Evolutionary conservation across 257 asterid genomes (phyloP), one percentile per base, ranked within the genome.

Genomic region (Catharanthus roseus): DNA sequence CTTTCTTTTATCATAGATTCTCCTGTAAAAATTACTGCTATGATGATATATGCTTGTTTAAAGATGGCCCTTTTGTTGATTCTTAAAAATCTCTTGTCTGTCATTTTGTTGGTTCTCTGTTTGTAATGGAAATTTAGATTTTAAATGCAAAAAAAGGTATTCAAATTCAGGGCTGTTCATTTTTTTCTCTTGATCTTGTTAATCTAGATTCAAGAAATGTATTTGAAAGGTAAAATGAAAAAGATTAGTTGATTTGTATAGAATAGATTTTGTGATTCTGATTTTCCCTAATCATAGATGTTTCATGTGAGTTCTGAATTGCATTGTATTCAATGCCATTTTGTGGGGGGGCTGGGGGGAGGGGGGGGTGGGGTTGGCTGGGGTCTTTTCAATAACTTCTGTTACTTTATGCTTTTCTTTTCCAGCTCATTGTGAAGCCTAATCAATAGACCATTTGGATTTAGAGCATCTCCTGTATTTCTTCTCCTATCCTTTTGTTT

Each of bases 1-100:
- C 19, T 54, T 54, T 24, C 19, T 11, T n/a, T 56, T 67, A 55
- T 44, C 4, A 31, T 45, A 57, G 67, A 74, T 74, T 67, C 68
- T 12, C 51, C 42, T 21, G 34, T 29, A 54, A 0, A 26, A 11
- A 10, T 62, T 68, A 29, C 33, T 67, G 60, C 3, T 47, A 1
- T n/a, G 3, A 23, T 15, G 21, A 8, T 65, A 21, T 5, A 11
- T 21, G 16, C 24, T 38, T 61, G 45, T 34, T 61, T 19, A 16
- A 16, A 31, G 41, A 16, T 60, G 42, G 18, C 19, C 51, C 53
- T 5, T 53, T 69, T 53, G 4, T 69, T 24, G 49, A 28, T 68
- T 6, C 56, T 56, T 7, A 24, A 24, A 23, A 3, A 24, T 57
- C 21, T 55, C 15, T 24, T 28, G 34, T 56, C 36, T 10, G 36